Percentiles rank a stretch among this genome's conserved stretches.
These are phyloP conservation scores for Aspergillus heteromorphus DNA, from an alignment of 495 filamentous ascomycete species.

Conservation along the genomic window DNA sequence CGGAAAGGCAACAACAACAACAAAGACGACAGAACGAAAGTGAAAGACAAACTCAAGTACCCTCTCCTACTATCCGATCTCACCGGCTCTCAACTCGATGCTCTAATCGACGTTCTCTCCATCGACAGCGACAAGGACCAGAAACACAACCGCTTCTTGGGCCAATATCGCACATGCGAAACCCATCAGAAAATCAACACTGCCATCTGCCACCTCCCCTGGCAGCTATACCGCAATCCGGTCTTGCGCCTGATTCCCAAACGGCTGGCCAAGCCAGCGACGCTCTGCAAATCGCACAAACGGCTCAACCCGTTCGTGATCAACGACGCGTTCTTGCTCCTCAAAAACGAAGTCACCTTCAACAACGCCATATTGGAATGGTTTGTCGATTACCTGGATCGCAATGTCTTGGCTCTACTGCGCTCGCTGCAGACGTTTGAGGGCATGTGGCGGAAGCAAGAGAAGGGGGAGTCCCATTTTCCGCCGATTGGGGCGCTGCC, in stretches of 20 bases:
- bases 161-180: neutral
- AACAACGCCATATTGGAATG: slow-evolving; percentile 21
- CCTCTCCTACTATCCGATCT: slow-evolving; percentile 18
- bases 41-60: slow-evolving; percentile 5
- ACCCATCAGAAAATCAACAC: neutral
- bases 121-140: neutral
- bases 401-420: slow-evolving; percentile 11
- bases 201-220: slow-evolving; percentile 12
- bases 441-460: slow-evolving; percentile 28
- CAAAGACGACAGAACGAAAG: neutral
- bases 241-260: slow-evolving; percentile 17
- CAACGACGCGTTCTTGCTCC: slow-evolving; percentile 14
- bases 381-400: slow-evolving; percentile 13
- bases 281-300: slow-evolving; percentile 19
- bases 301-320: slow-evolving; percentile 22
- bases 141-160: neutral
- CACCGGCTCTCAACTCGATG: slow-evolving; percentile 15
- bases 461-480: neutral
- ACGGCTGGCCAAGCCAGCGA: slow-evolving; percentile 4
- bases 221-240: slow-evolving; percentile 3
- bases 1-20: neutral
- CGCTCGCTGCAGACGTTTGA: slow-evolving; percentile 15
- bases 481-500: neutral
- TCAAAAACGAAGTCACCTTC: slow-evolving; percentile 26
- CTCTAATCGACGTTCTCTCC: slow-evolving; percentile 22